Base-by-base conservation (phyloP, 192 early-diverging fungal genomes). In the Cetraspora pellucida region DNA sequence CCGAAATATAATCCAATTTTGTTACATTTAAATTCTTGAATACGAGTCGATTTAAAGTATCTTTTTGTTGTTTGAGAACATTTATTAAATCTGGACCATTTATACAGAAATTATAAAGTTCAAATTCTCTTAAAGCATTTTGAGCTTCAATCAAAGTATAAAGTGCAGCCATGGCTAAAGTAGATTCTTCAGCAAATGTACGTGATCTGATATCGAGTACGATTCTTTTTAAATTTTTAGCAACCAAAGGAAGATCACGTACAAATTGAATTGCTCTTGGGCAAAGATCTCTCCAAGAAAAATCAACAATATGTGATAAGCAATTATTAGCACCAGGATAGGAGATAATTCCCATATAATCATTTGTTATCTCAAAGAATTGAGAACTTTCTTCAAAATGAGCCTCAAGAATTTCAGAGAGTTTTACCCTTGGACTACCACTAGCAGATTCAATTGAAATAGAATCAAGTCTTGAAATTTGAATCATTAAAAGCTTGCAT, bases 391-490 rank as follows among this genome's bases (percentile, higher is more conserved):
- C 10, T 10, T n/a, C 37, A 17, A 65, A 17, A 37, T 65, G 63
- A 0, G 10, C 37, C 9, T n/a, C 19, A 65, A 65, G 16, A n/a
- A 65, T 45, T n/a, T 44, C 31, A 19, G 63, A 65, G 16, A 9
- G 50, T 54, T 54, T n/a, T 13, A 54, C 19, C 5, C 50, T n/a
- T 65, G 30, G 17, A 17, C n/a, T 10, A 44, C 2, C 2, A 19
- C 37, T 1, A n/a, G 9, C 10, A 44, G 63, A 30, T 21, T 65
- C 43, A 16, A 65, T 44, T 21, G 63, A 65, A 65, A 65, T 27
- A 10, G 17, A 65, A 65, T 65, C 63, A n/a, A 65, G n/a, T 65
- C 37, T 65, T 6, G 31, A 37, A 65, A 65, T 65, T 43, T 65
- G 28, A 3, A n/a, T 65, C n/a, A 65, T 44, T 2, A 65, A 65